A percentile compares a stretch with the other conserved stretches of the same genome.
Conservation (phyloP, 352 stramenopile genomes). For the Phytophthora sojae region DNA sequence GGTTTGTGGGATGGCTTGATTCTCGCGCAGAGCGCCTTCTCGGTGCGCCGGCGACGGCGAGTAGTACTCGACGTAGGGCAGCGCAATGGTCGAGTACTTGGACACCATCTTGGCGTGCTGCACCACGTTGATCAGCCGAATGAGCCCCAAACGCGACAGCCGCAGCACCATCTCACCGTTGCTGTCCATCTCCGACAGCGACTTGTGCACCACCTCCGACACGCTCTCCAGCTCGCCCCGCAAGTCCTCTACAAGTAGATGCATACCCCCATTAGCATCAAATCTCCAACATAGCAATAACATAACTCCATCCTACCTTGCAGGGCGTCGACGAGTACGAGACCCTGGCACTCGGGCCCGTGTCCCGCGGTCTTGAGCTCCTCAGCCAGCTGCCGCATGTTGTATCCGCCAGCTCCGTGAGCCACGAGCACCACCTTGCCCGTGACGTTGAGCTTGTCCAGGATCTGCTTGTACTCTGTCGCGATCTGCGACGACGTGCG, state of each 20-base stretch:
- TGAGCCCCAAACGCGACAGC: conserved; percentile 64
- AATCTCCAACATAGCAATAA: not conserved
- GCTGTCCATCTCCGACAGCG: conserved; percentile 63
- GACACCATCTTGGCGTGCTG: conserved; percentile 61
- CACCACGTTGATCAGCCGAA: conserved; percentile 74
- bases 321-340: conserved; percentile 79
- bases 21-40: conserved; percentile 61
- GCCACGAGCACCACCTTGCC: conserved; percentile 74
- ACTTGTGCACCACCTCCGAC: conserved; percentile 60
- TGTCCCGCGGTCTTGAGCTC: conserved; percentile 39
- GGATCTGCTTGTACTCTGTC: conserved; percentile 66
- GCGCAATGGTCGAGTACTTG: conserved; percentile 60
- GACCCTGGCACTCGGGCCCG: conserved; percentile 50
- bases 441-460: conserved; percentile 63
- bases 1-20: conserved; percentile 60
- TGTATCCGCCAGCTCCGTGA: conserved; percentile 81
- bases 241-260: conserved; percentile 56
- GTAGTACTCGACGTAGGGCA: conserved; percentile 74
- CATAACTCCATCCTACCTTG: conserved; percentile 40
- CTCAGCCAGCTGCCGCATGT: conserved; percentile 74
- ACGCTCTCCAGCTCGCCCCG: conserved; percentile 67
- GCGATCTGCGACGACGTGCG: conserved; percentile 70
- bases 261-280: not conserved
- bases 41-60: conserved; percentile 73
- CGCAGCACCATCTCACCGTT: conserved; percentile 68